Conservation (phyloP, 2,329 filamentous ascomycete genomes). For the Beauveria sp. region DNA sequence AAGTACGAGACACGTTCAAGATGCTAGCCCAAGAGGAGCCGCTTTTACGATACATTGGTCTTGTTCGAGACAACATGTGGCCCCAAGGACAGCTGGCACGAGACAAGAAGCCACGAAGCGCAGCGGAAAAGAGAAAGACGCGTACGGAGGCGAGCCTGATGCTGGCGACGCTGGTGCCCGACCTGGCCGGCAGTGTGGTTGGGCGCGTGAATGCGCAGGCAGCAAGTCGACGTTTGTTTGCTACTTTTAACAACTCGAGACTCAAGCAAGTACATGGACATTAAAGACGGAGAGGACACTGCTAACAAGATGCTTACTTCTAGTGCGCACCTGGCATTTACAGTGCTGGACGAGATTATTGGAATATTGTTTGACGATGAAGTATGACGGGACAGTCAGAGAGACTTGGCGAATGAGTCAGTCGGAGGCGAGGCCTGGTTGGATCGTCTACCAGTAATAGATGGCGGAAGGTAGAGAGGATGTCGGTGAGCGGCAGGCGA, state of each 20-base stretch:
- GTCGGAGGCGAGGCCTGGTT: not conserved
- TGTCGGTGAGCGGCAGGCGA: slow-evolving; percentile 5
- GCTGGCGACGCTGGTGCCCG: slow-evolving; percentile 81
- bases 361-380: slow-evolving; percentile 52
- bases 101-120: slow-evolving; percentile 49
- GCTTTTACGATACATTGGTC: slow-evolving; percentile 70
- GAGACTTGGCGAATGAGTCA: not conserved
- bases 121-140: slow-evolving; percentile 69
- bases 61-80: slow-evolving; percentile 76
- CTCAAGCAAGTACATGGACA: slow-evolving; percentile 61
- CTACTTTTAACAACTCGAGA: slow-evolving; percentile 81
- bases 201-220: slow-evolving; percentile 85
- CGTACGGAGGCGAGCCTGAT: slow-evolving; percentile 82
- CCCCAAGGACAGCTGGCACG: slow-evolving; percentile 55
- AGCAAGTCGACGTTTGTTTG: slow-evolving; percentile 81
- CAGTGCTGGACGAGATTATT: slow-evolving; percentile 63
- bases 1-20: slow-evolving; percentile 78
- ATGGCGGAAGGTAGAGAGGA: not conserved
- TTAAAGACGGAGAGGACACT: not conserved
- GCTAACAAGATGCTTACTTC: slow-evolving; percentile 13
- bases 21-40: slow-evolving; percentile 69
- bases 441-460: not conserved
- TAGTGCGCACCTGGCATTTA: slow-evolving; percentile 62
- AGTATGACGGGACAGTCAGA: not conserved
- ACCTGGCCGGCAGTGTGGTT: slow-evolving; percentile 87